Conservation (phyloP, 2,329 filamentous ascomycete species). For the Sporothrix luriei region DNA sequence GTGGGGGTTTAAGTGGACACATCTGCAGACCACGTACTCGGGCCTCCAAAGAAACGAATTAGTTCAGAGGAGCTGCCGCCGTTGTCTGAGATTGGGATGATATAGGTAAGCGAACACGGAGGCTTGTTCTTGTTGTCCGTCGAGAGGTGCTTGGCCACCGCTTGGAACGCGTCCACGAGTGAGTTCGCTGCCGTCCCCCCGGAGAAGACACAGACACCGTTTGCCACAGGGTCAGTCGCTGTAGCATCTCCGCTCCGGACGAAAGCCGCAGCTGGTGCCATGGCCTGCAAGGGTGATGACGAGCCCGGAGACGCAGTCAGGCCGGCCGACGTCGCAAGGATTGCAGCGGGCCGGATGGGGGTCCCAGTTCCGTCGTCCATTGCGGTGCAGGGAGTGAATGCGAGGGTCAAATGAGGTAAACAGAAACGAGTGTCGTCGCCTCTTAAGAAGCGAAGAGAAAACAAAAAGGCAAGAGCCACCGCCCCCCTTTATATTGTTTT, state of each 20-base stretch:
- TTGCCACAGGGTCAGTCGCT: neutral
- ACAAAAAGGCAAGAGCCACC: neutral
- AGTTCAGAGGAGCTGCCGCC: conserved; percentile 91
- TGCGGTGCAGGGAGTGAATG: neutral
- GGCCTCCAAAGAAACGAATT: conserved; percentile 91
- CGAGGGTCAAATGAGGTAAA: neutral
- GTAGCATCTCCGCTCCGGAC: neutral
- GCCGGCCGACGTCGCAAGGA: conserved; percentile 3
- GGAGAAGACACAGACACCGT: conserved; percentile 80
- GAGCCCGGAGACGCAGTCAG: conserved; percentile 23
- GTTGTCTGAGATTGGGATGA: conserved; percentile 96
- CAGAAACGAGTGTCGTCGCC: neutral
- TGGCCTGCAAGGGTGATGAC: conserved; percentile 17
- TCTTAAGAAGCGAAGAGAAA: neutral
- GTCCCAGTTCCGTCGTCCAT: conserved; percentile 35
- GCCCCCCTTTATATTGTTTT: conserved; percentile 2
- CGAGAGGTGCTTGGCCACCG: conserved; percentile 49
- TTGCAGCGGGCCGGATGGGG: conserved; percentile 24
- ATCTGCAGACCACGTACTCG: conserved; percentile 57
- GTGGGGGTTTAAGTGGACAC: conserved; percentile 15
- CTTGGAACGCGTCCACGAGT: conserved; percentile 85
- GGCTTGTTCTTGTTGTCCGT: conserved; percentile 45
- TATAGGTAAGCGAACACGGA: conserved; percentile 71
- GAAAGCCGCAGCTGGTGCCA: neutral
- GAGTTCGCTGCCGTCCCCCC: conserved; percentile 94